A percentile compares a stretch with the other conserved stretches of the same genome.
Evolutionary conservation across 2,329 filamentous ascomycete genomes (phyloP).

Genomic region (Colletotrichum eleusines): DNA sequence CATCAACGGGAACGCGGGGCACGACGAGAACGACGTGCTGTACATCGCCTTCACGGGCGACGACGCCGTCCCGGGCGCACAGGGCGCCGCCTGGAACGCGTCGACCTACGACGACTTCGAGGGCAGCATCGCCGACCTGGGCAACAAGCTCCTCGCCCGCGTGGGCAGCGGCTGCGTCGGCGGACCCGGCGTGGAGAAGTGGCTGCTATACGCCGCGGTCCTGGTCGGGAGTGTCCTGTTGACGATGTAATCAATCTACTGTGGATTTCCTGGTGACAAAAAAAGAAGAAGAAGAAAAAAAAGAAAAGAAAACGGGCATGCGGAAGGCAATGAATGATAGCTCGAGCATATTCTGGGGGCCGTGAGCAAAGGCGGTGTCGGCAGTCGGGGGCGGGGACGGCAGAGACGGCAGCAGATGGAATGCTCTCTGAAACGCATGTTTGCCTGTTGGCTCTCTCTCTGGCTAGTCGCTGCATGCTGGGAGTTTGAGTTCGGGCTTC

Average conservation of each 20-base stretch:
- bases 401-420: neutral
- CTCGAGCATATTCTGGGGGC: neutral
- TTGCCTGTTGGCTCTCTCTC: neutral
- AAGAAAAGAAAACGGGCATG: rapidly evolving
- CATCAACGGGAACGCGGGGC: conserved; percentile 67
- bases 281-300: neutral
- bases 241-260: neutral
- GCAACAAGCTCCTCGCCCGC: conserved; percentile 62
- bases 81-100: conserved; percentile 67
- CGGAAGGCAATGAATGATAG: too few species aligned
- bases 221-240: neutral
- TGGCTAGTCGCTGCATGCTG: neutral
- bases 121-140: conserved; percentile 62
- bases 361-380: neutral
- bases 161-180: conserved; percentile 45
- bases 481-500: neutral
- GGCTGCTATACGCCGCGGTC: neutral
- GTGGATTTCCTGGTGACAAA: neutral
- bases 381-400: neutral
- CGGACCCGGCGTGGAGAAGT: neutral
- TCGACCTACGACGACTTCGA: conserved; percentile 62
- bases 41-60: conserved; percentile 71
- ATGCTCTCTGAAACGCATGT: neutral
- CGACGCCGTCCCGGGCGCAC: conserved; percentile 67
- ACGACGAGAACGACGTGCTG: conserved; percentile 69